Percentiles rank a stretch among this genome's conserved stretches.
Conservation (phyloP, 2,329 filamentous ascomycete species). For the Sarocladium kiliense region DNA sequence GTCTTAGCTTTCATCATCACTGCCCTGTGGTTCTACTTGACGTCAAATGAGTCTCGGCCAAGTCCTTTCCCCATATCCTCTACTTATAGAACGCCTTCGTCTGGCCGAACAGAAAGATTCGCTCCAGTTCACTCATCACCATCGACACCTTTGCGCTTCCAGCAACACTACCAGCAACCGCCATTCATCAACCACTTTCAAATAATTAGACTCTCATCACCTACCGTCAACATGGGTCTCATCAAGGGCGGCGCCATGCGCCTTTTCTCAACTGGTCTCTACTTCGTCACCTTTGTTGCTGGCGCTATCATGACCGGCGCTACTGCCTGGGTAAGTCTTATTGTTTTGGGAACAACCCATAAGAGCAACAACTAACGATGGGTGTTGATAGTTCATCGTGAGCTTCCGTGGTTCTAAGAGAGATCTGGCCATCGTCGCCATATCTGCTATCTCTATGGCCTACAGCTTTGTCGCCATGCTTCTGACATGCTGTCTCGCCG, state of each 20-base stretch:
- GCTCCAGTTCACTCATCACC: no score
- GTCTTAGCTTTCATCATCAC: constrained; percentile 8
- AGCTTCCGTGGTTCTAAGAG: constrained; percentile 7
- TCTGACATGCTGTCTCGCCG: constrained; percentile 5
- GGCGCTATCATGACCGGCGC: constrained; percentile 3
- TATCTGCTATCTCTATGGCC: constrained; percentile 2
- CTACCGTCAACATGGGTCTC: neutral
- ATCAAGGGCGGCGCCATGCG: constrained; percentile 9
- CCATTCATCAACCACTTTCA: no score
- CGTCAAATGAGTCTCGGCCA: constrained; percentile 3
- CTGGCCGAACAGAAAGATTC: neutral
- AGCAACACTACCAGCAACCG: neutral
- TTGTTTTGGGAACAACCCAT: neutral
- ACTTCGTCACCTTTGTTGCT: constrained; percentile 6
- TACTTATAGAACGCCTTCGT: neutral
- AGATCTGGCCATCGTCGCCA: constrained; percentile 4
- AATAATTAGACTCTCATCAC: neutral
- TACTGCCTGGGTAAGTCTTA: neutral
- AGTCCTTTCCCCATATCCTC: neutral
- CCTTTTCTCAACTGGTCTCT: constrained; percentile 5
- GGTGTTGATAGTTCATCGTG: neutral
- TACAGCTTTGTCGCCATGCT: constrained; percentile 6
- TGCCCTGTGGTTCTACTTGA: neutral
- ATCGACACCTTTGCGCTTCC: no score
- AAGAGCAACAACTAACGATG: neutral